phyloP scores from a whole-genome alignment of 306 rosid species.

The Calophaca sinica region DNA sequence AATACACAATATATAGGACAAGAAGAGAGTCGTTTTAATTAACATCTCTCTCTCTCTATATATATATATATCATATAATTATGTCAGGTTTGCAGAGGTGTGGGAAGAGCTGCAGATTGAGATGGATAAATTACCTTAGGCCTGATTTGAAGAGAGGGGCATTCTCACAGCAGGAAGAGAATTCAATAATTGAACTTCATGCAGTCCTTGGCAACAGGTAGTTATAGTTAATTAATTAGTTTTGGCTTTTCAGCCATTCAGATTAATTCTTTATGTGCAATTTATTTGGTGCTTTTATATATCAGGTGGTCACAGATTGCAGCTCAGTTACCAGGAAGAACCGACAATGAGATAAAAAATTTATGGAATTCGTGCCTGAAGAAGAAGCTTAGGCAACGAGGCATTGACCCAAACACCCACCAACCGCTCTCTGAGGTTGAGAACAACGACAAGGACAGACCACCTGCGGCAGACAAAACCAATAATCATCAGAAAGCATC shows the following conservation, averaged over 20 bases:
- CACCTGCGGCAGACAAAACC: conserved; percentile 43
- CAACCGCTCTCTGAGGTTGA: conserved; percentile 63
- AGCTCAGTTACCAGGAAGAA: conserved; percentile 91
- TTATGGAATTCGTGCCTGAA: conserved; percentile 91
- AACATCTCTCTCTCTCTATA: background rate
- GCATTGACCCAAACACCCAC: conserved; percentile 95
- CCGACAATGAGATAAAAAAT: conserved; percentile 92
- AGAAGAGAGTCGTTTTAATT: background rate
- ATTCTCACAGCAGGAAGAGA: conserved; percentile 88
- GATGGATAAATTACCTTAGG: conserved; percentile 95
- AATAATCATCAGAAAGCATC: conserved; percentile 53
- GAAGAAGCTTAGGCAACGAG: conserved; percentile 91
- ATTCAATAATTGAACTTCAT: conserved; percentile 83
- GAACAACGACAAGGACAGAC: conserved; percentile 44
- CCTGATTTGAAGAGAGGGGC: conserved; percentile 98
- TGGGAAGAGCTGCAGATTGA: conserved; percentile 93
- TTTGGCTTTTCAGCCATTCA: too few relatives aligned
- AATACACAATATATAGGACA: background rate
- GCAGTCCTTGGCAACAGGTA: conserved; percentile 89
- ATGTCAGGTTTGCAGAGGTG: conserved; percentile 85
- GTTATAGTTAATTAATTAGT: background rate
- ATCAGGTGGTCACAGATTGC: conserved; percentile 98
- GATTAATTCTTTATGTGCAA: too few relatives aligned
- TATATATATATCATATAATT: background rate
- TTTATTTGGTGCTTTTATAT: background rate